Conservation (phyloP, 176 grass and related monocot genomes). For the Poa pratensis region DNA sequence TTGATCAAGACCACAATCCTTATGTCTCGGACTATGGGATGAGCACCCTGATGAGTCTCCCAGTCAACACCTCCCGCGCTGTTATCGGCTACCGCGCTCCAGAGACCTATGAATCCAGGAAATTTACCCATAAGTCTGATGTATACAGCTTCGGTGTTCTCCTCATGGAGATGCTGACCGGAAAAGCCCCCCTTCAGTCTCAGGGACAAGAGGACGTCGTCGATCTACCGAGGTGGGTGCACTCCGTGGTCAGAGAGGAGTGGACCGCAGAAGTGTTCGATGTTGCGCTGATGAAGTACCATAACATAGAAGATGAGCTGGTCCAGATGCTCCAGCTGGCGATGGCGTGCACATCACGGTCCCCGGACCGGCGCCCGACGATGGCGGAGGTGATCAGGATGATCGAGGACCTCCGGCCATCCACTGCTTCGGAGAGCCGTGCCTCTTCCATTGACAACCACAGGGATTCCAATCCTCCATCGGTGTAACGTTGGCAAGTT, state of each 20-base stretch:
- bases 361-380: constrained; percentile 67
- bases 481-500: neutral
- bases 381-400: constrained; percentile 76
- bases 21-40: constrained; percentile 84
- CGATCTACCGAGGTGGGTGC: constrained; percentile 86
- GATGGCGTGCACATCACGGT: constrained; percentile 68
- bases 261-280: constrained; percentile 98
- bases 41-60: constrained; percentile 66
- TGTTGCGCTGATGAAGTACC: constrained; percentile 63
- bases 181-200: constrained; percentile 88
- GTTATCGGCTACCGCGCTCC: constrained; percentile 74
- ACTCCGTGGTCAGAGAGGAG: constrained; percentile 91
- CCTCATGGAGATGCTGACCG: constrained; percentile 94
- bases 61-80: constrained; percentile 57
- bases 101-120: constrained; percentile 80
- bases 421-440: constrained; percentile 49
- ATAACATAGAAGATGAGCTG: constrained; percentile 82
- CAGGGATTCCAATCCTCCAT: constrained; percentile 53
- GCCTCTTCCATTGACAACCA: constrained; percentile 53
- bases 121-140: constrained; percentile 89
- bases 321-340: constrained; percentile 94
- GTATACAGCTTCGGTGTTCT: constrained; percentile 94
- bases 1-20: constrained; percentile 67
- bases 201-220: constrained; percentile 78
- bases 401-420: constrained; percentile 73